Base-by-base conservation (phyloP, 2,329 filamentous ascomycete genomes). In the Pyrenochaeta sp. region DNA sequence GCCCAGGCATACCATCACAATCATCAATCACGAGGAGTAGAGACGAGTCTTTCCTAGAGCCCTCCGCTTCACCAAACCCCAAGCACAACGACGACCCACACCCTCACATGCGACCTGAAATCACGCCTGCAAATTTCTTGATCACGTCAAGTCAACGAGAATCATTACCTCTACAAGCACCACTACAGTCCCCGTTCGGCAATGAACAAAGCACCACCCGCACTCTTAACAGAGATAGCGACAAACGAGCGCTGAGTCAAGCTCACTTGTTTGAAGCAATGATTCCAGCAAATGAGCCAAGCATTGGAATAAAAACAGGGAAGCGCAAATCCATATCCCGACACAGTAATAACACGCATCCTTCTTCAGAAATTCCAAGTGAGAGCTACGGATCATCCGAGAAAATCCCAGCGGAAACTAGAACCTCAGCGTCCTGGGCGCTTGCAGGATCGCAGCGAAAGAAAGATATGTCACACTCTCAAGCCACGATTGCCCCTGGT, bases 201-300 rank as follows among this genome's bases (percentile, higher is more conserved):
- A 35, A 35, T 11, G 61, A 66, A 23, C 68, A 45, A 12, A 56
- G 63, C 12, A 54, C 58, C 1, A 68, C 62, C 2, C 67, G 66
- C 2, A 69, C 67, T 21, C 15, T 35, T 5, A 35, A 35, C 32
- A 54, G 69, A 37, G 68, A 55, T 40, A 71, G 66, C 23, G 66
- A 66, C 15, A 60, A 64, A 2, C 58, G 60, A 56, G 53, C 69
- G 2, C 49, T 73, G 23, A 61, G 67, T 7, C 67, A 73, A 50
- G 70, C 70, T 3, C 68, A 71, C 23, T 66, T 59, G 51, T 73
- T 73, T 36, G 70, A 73, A 43, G 58, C 66, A 7, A 52, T 70
- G 62, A 61, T 27, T 9, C 9, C 60, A 33, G 56, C 58, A 29
- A 57, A 50, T 18, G 54, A 62, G 42, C 60, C 55, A 15, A 52